phyloP scores from a whole-genome alignment of 768 basidiomycete species.

The Fomitopsis pulvina region DNA sequence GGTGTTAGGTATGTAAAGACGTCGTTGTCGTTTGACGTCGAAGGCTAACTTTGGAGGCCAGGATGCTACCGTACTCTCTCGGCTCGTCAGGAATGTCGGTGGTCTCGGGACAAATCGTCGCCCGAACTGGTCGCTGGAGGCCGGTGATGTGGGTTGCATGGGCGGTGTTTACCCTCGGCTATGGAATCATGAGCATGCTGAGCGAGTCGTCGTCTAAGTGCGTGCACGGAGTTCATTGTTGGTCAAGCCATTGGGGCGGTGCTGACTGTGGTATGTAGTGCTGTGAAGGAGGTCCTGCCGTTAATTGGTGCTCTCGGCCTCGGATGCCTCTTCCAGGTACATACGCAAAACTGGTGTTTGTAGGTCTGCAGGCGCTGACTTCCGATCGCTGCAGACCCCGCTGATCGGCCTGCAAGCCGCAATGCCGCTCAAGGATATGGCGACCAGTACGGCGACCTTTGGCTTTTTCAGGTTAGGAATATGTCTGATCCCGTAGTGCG shows the following conservation, averaged over 20 bases:
- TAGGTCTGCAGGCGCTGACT: background rate
- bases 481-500: background rate
- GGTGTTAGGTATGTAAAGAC: constrained; percentile 47
- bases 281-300: constrained; percentile 55
- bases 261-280: constrained; percentile 16
- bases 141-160: constrained; percentile 57
- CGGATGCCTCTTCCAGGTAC: constrained; percentile 57
- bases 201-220: constrained; percentile 48
- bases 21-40: background rate
- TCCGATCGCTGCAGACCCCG: constrained; percentile 38
- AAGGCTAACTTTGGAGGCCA: constrained; percentile 19
- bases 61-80: constrained; percentile 73
- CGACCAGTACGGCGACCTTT: constrained; percentile 68
- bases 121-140: constrained; percentile 53
- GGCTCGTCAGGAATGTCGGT: constrained; percentile 49
- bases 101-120: constrained; percentile 48
- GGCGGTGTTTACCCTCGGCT: constrained; percentile 51
- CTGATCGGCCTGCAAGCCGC: constrained; percentile 75
- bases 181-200: constrained; percentile 68
- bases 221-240: constrained; percentile 10
- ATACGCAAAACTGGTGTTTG: background rate
- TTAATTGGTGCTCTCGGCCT: constrained; percentile 60
- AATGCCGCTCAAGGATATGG: constrained; percentile 86
- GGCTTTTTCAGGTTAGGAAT: constrained; percentile 54
- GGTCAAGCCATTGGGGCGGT: background rate